phyloP scores from a whole-genome alignment of 2,329 filamentous ascomycete species.

The Zymoseptoria pseudotritici region DNA sequence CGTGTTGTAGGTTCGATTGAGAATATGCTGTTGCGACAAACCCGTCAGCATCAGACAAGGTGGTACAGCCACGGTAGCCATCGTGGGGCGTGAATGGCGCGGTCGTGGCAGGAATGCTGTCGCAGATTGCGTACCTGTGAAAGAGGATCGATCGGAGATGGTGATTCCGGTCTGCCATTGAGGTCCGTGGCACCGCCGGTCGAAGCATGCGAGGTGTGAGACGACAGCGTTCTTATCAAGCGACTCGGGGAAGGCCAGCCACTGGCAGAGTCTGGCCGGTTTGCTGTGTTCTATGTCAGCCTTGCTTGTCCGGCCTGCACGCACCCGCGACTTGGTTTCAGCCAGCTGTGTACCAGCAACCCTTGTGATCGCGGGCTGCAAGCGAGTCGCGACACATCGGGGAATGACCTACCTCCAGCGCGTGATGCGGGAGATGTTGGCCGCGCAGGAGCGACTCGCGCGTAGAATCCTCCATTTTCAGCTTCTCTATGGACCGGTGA shows the following conservation, averaged over 20 bases:
- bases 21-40: slow-evolving; percentile 40
- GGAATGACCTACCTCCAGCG: slow-evolving; percentile 1
- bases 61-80: background rate
- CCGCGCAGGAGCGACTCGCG: slow-evolving; percentile 5
- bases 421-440: slow-evolving; percentile 9
- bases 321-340: background rate
- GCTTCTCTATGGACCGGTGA: slow-evolving; percentile 12
- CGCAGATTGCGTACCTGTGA: slow-evolving; percentile 50
- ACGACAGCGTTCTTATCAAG: slow-evolving; percentile 19
- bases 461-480: slow-evolving; percentile 4
- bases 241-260: slow-evolving; percentile 18
- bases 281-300: slow-evolving; percentile 10
- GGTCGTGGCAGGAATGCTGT: background rate
- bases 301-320: background rate
- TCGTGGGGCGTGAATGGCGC: background rate
- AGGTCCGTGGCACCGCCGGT: slow-evolving; percentile 11
- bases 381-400: background rate
- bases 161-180: slow-evolving; percentile 26
- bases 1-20: slow-evolving; percentile 58
- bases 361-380: background rate
- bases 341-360: background rate
- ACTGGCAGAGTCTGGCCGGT: slow-evolving; percentile 14
- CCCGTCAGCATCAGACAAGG: slow-evolving; percentile 13
- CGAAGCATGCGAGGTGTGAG: slow-evolving; percentile 10
- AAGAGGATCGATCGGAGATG: slow-evolving; percentile 54